Evolutionary conservation across 192 early-diverging fungal species (phyloP), one percentile per base, ranked within the genome.

Genomic region (Chytriomyces sp.): DNA sequence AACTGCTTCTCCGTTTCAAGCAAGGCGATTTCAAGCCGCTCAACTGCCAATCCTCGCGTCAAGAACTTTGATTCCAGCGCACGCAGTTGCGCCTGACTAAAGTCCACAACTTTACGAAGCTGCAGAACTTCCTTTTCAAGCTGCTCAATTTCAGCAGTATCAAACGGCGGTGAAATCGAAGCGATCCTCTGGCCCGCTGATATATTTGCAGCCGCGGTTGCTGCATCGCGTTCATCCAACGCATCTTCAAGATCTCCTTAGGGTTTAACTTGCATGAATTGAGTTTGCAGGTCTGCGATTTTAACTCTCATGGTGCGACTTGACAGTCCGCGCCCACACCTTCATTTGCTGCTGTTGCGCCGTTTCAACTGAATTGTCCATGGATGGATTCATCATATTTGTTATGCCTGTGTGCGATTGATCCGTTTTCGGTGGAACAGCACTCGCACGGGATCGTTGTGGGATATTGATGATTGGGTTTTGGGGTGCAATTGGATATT

Each of bases 241-340:
- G 53, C 53, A 57, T n/a, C 20, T 20, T 57, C 53, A 13, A 57
- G 20, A 20, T 57, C 53, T 57, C 5, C 53, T 57, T n/a, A n/a
- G n/a, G n/a, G n/a, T n/a, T 57, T 57, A 3, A 20, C 53, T 0
- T 57, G 53, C 13, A 20, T 20, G 1, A 57, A 20, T 20, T 57
- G 16, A 57, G 53, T n/a, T 57, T 20, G 53, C 13, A 57, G 53
- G 20, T 57, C 20, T 57, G 20, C 0, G 53, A 57, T 57, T 20
- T 57, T 57, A 20, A 45, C 43, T 45, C 8, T 67, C 66, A 47
- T 67, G 66, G 24, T 67, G 66, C 2, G 66, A 26, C 3, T 67
- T 67, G 28, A 67, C 66, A 5, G 66, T 67, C 13, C 35, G 66
- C 2, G 66, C 66, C 66, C 49, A 67, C 24, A 67, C 46, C 3